Percentiles rank a stretch among this genome's conserved stretches.
Conservation (phyloP, 1,284 basidiomycete genomes). For the Trichosporon sp. region DNA sequence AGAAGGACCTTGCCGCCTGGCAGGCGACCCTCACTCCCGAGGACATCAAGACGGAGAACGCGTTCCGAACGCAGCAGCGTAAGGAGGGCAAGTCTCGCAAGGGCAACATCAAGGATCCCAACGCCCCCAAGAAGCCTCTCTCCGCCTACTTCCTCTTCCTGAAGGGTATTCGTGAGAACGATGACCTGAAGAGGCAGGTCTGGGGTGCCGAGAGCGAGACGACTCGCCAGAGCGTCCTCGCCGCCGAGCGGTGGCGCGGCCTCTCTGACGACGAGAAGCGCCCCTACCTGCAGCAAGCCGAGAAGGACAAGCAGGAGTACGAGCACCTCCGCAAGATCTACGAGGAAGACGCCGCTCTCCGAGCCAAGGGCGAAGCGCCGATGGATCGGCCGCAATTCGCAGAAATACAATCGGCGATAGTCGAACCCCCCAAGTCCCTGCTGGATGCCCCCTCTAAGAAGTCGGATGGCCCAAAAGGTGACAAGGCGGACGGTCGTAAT, state of each 20-base stretch:
- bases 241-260: conserved; percentile 84
- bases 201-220: conserved; percentile 93
- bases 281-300: conserved; percentile 83
- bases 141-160: conserved; percentile 94
- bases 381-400: conserved; percentile 55
- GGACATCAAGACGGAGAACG: conserved; percentile 91
- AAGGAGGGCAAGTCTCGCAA: conserved; percentile 89
- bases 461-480: conserved; percentile 12
- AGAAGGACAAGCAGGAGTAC: conserved; percentile 88
- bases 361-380: conserved; percentile 54
- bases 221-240: conserved; percentile 88
- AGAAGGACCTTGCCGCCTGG: conserved; percentile 76
- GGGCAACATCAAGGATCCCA: conserved; percentile 93
- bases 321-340: conserved; percentile 73
- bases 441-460: conserved; percentile 13
- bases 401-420: conserved; percentile 18
- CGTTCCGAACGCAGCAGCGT: conserved; percentile 82
- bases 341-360: conserved; percentile 66
- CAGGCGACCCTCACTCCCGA: conserved; percentile 86
- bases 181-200: conserved; percentile 66
- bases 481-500: conserved; percentile 11
- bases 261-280: conserved; percentile 88
- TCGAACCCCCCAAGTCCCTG: conserved; percentile 23
- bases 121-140: conserved; percentile 92
- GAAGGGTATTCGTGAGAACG: conserved; percentile 71